Evolutionary conservation across 352 stramenopile genomes (phyloP).

Genomic region (Pythium insidiosum): DNA sequence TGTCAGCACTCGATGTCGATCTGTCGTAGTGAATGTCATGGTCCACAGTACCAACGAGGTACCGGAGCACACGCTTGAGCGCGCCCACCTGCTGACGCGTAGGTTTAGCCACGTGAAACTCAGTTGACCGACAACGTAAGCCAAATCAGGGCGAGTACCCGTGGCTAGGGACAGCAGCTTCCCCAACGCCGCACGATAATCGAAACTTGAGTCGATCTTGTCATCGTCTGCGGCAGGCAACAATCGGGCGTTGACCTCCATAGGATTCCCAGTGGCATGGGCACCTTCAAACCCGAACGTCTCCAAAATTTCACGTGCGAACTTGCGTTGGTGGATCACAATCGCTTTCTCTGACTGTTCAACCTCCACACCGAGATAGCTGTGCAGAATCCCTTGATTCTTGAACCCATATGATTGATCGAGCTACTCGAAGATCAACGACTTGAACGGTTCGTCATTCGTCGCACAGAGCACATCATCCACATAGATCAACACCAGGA

Average conservation of each 20-base stretch:
- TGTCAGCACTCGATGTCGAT: neutral
- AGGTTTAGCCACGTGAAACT: conserved; percentile 9
- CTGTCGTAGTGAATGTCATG: neutral
- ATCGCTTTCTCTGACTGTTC: neutral
- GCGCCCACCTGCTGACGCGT: conserved; percentile 4
- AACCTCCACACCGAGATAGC: conserved; percentile 2
- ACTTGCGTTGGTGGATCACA: conserved; percentile 2
- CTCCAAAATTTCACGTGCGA: neutral
- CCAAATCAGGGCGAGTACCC: conserved; percentile 12
- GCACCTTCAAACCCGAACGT: neutral
- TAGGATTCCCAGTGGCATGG: too few relatives aligned
- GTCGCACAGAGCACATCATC: too few relatives aligned
- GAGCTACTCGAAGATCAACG: conserved; percentile 1
- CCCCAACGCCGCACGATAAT: conserved; percentile 11
- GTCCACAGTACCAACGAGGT: conserved; percentile 1
- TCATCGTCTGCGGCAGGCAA: neutral
- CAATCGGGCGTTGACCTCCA: too few relatives aligned
- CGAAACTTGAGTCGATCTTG: conserved; percentile 3
- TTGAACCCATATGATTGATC: conserved; percentile 4
- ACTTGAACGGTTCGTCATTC: neutral
- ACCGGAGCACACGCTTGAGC: conserved; percentile 3
- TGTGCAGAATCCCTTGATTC: conserved; percentile 1
- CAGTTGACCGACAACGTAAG: conserved; percentile 14
- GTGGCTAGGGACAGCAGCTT: conserved; percentile 21
- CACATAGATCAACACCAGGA: neutral